Percentiles rank a stretch among this genome's conserved stretches.
Conservation (phyloP, 371 early-diverging fungal species). For the Gilbertella persicaria region DNA sequence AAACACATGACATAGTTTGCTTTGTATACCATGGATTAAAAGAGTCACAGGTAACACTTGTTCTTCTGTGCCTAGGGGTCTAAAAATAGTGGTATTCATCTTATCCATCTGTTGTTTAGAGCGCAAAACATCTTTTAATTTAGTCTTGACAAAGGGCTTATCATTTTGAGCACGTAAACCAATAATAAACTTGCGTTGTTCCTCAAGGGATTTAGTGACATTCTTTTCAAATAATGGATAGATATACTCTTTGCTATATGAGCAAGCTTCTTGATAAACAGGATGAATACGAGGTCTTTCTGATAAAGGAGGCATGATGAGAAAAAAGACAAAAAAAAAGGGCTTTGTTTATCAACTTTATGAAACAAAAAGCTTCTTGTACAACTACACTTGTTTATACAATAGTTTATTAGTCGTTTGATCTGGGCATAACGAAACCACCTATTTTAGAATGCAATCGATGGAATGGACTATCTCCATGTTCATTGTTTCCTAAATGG, state of each 20-base stretch:
- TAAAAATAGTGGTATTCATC: constrained; percentile 14
- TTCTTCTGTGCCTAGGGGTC: constrained; percentile 14
- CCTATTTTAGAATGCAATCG: constrained; percentile 13
- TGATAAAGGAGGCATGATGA: not conserved
- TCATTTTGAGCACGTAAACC: not conserved
- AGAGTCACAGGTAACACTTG: constrained; percentile 14
- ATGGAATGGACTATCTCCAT: not conserved
- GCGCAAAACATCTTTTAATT: not conserved
- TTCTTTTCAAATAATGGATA: not conserved
- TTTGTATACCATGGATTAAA: constrained; percentile 7
- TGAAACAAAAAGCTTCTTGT: too few relatives aligned
- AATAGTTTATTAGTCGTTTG: constrained; percentile 13
- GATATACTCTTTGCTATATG: not conserved
- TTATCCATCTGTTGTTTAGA: not conserved
- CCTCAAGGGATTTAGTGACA: not conserved
- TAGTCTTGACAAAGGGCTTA: not conserved
- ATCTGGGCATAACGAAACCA: constrained; percentile 18
- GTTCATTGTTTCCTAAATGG: not conserved
- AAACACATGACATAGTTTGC: not conserved
- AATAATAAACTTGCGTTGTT: not conserved
- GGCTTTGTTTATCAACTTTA: too few relatives aligned
- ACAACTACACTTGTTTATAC: too few relatives aligned
- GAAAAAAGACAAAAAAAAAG: too few relatives aligned
- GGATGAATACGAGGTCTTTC: not conserved
- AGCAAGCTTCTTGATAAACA: not conserved